These are phyloP conservation scores for Polytrichum formosum DNA, from an alignment of 225 moss, liverwort and hornwort species.

Conservation along the genomic window DNA sequence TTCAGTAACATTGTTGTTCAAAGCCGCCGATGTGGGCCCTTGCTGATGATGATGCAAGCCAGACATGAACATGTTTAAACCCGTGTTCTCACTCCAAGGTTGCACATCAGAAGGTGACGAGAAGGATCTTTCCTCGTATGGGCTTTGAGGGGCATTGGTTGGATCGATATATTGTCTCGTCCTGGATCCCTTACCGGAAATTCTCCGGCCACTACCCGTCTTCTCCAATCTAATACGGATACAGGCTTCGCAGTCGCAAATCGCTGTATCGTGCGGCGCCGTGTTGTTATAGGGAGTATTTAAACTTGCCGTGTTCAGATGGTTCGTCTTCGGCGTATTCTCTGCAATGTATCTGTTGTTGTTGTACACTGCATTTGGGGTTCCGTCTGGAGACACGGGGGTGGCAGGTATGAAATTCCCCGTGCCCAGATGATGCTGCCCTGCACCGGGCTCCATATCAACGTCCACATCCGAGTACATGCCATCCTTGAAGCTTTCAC, in stretches of 20 bases:
- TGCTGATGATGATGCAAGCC: background rate
- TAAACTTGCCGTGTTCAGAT: background rate
- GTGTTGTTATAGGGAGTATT: background rate
- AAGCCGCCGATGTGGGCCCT: background rate
- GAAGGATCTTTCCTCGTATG: too few relatives aligned
- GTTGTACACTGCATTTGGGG: slow-evolving; percentile 1
- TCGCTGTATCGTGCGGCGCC: slow-evolving; percentile 24
- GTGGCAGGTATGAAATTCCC: background rate
- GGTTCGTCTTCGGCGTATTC: background rate
- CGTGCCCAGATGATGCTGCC: background rate
- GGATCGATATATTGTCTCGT: background rate
- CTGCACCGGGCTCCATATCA: slow-evolving; percentile 24
- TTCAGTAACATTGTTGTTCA: background rate
- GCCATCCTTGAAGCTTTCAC: slow-evolving; percentile 20
- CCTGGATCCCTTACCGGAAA: background rate
- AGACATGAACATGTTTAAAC: background rate
- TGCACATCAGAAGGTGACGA: background rate
- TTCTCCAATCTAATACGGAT: slow-evolving; percentile 34
- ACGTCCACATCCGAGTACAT: slow-evolving; percentile 23
- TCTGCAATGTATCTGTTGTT: slow-evolving; percentile 2
- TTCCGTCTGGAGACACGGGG: slow-evolving; percentile 2
- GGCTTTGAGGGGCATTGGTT: background rate
- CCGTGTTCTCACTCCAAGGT: slow-evolving; percentile 1
- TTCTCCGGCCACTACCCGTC: background rate
- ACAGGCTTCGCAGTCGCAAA: slow-evolving; percentile 44